Percentiles rank a stretch among this genome's conserved stretches.
phyloP scores from a whole-genome alignment of 805 yeast genomes.

The Lipomyces sp. region DNA sequence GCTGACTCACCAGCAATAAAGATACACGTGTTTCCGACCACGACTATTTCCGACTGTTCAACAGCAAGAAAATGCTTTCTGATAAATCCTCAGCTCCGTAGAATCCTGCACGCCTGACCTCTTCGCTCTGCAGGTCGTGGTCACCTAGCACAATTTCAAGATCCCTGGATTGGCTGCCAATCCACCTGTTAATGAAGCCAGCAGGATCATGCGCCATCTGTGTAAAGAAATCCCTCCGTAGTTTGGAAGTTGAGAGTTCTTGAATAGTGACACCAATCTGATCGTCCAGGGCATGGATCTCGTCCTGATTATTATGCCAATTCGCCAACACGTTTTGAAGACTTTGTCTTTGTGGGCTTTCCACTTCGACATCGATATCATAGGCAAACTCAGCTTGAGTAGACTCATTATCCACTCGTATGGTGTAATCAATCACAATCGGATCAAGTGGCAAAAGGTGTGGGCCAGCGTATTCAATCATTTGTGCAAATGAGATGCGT shows the following conservation, averaged over 20 bases:
- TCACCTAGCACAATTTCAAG: conserved; percentile 87
- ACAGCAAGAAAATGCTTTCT: conserved; percentile 67
- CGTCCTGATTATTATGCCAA: conserved; percentile 50
- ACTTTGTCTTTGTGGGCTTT: conserved; percentile 45
- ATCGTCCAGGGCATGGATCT: conserved; percentile 52
- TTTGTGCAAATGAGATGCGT: conserved; percentile 66
- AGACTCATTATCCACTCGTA: conserved; percentile 78
- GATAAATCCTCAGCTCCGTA: conserved; percentile 73
- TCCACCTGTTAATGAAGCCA: conserved; percentile 70
- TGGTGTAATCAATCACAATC: conserved; percentile 70
- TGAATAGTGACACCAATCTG: conserved; percentile 56
- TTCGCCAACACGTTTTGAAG: conserved; percentile 48
- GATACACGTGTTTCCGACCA: background rate
- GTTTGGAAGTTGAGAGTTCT: conserved; percentile 55
- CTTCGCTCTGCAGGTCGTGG: conserved; percentile 86
- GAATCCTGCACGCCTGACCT: conserved; percentile 81
- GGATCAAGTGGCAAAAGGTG: conserved; percentile 82
- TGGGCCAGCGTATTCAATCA: conserved; percentile 69
- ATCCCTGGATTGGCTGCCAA: conserved; percentile 80
- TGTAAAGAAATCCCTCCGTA: conserved; percentile 78
- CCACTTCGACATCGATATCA: conserved; percentile 70
- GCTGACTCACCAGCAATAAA: background rate
- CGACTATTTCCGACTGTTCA: conserved; percentile 19
- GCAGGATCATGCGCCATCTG: conserved; percentile 79
- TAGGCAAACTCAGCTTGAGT: conserved; percentile 54